Percentiles rank a stretch among this genome's conserved stretches.
These are phyloP conservation scores for Scenedesmus sp. DNA, from an alignment of 163 green algal genomes.

Conservation along the genomic window DNA sequence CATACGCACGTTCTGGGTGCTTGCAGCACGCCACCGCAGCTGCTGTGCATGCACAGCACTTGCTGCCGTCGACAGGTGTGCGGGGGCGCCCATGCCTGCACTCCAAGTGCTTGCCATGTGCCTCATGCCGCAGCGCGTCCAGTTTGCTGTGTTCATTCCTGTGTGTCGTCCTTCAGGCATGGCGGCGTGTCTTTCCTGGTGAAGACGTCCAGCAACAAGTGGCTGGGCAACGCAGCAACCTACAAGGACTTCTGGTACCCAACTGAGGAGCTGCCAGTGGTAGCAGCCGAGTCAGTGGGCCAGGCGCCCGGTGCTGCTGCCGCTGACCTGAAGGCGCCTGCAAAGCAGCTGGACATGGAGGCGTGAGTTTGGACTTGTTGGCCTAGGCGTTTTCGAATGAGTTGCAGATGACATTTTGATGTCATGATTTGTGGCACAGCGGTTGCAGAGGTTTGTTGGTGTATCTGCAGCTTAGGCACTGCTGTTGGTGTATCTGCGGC, in stretches of 20 bases:
- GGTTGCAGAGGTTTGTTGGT: too few species aligned
- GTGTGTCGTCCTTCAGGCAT: neutral
- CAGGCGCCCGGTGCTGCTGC: neutral
- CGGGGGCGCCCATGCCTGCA: neutral
- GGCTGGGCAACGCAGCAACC: slow-evolving; percentile 48
- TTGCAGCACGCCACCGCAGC: neutral
- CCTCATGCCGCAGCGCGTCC: neutral
- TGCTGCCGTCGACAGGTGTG: neutral
- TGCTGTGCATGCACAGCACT: neutral
- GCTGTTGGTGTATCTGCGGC: slow-evolving; percentile 1
- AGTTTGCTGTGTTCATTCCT: neutral
- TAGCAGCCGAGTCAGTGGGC: slow-evolving; percentile 4
- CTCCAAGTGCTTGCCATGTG: neutral
- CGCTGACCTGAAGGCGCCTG: slow-evolving; percentile 12
- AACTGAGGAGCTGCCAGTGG: neutral
- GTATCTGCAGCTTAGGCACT: neutral
- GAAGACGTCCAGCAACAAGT: slow-evolving; percentile 40
- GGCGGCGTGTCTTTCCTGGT: slow-evolving; percentile 43
- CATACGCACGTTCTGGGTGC: neutral
- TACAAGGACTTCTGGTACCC: slow-evolving; percentile 50
- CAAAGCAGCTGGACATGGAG: slow-evolving; percentile 1
- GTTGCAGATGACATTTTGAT: too few species aligned
- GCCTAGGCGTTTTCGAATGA: too few species aligned
- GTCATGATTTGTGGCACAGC: too few species aligned
- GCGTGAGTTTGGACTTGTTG: neutral